phyloP scores from a whole-genome alignment of 2,329 filamentous ascomycete genomes.

The Lasiodiplodia sp. region DNA sequence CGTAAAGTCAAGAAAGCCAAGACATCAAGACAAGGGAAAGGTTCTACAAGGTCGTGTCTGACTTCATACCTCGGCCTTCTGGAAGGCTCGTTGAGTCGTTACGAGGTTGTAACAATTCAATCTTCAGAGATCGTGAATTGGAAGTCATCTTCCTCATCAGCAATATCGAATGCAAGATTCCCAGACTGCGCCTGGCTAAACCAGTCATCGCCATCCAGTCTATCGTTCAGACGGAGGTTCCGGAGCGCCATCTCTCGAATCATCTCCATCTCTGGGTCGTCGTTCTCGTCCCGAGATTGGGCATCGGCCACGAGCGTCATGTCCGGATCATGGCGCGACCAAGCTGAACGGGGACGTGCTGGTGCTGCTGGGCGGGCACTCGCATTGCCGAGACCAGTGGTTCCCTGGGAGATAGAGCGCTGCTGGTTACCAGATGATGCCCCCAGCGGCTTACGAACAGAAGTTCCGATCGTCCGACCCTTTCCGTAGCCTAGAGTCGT shows the following conservation, averaged over 20 bases:
- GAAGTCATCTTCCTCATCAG: conserved; percentile 37
- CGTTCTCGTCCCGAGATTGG: conserved; percentile 34
- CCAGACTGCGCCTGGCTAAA: conserved; percentile 17
- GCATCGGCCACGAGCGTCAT: conserved; percentile 38
- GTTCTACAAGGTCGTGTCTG: background rate
- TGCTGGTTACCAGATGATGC: conserved; percentile 32
- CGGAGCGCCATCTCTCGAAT: conserved; percentile 40
- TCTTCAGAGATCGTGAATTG: conserved; percentile 25
- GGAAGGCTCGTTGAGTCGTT: background rate
- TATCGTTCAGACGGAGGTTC: conserved; percentile 18
- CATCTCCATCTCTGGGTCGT: conserved; percentile 41
- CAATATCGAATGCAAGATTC: conserved; percentile 30
- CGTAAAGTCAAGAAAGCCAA: background rate
- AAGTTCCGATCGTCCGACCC: conserved; percentile 65
- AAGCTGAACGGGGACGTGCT: conserved; percentile 34
- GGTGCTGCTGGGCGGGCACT: background rate
- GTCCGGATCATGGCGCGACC: conserved; percentile 45
- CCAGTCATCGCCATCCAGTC: conserved; percentile 15
- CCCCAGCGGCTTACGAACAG: conserved; percentile 42
- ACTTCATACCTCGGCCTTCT: background rate
- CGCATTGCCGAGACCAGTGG: background rate
- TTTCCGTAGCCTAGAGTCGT: conserved; percentile 87
- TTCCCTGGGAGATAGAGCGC: conserved; percentile 33
- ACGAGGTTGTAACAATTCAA: background rate
- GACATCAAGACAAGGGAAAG: background rate